Evolutionary conservation across 148 eudicot species (phyloP), one percentile per base, ranked within the genome.

Genomic region (Talinum fruticosum): DNA sequence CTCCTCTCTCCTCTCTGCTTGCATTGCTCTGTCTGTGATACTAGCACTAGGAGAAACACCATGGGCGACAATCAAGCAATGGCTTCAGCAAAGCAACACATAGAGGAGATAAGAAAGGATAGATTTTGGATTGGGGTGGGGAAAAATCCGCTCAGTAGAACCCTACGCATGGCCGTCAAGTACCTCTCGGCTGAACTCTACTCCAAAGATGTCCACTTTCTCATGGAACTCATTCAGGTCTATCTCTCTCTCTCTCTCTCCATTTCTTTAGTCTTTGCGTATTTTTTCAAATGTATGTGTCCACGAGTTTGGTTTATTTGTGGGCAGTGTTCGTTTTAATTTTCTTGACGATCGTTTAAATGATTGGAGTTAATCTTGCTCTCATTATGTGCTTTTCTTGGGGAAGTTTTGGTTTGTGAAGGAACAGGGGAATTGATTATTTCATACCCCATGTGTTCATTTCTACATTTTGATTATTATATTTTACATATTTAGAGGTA

Each of bases 161-260:
- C 80, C 23, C 79, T 89, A 4, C 83, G 86, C 23, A 84, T 84
- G 78, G 89, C 91, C 1, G 91, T 91, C 13, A 87, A 81, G 32
- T 78, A 88, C 29, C 85, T 91, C 23, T 91, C 96, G 65, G 88
- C 86, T 36, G 93, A 88, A 67, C 85, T 91, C 5, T 90, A 90
- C 71, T 79, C 93, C 30, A 88, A 88, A 10, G 93, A 90, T 82
- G 86, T 86, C 18, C 93, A 90, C 57, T 90, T 90, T 34, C 79
- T 90, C 3, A 90, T 90, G 93, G 93, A 90, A 76, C 82, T 91
- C 29, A 88, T 91, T 13, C 97, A 91, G 93, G 93, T 89, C 10
- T 12, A 15, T 35, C 54, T 66, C n/a, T 18, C 8, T 53, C 0
- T 5, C n/a, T n/a, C n/a, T n/a, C n/a, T n/a, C n/a, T n/a, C n/a